Evolutionary conservation across 352 stramenopile genomes (phyloP), one percentile per base, ranked within the genome.

Genomic region (Globisporangium heterothallicum): DNA sequence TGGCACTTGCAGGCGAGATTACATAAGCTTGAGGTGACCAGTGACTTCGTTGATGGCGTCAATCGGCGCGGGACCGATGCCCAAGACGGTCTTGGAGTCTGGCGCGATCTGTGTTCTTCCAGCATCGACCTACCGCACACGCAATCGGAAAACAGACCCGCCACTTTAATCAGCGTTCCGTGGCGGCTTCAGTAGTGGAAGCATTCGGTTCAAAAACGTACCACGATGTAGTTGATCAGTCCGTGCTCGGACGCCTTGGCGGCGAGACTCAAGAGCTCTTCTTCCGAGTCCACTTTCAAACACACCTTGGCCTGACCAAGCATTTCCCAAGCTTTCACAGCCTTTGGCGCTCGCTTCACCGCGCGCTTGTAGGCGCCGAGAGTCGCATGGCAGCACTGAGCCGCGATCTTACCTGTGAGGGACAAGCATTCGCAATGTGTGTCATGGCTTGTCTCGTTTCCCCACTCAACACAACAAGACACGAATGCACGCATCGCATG

Each of bases 321-420:
- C 68, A 81, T 86, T 57, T 94, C 84, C 84, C 84, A 94, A 1
- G 74, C 68, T 13, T 69, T 64, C 41, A 92, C 64, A 2, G 78
- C 74, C 12, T 84, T 76, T 4, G 84, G 81, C 21, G 77, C 86
- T 21, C 77, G 72, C 63, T 88, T 89, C 21, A 84, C n/a, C 12
- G 93, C 88, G 34, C 88, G 85, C 64, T 98, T 97, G 76, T 97
- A 98, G 19, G 91, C 95, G 24, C 91, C 95, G 7, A 98, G 84
- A 35, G 92, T 96, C 42, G 95, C 95, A 58, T 94, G 84, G 59
- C 84, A 92, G 59, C 84, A 92, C 63, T 94, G 84, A 22, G 84
- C 84, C 10, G 84, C 84, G 50, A 94, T 85, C 54, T 94, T 94
- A 24, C 84, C 81, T 89, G 49, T 4, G 30, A 14, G 19, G 47